Base-by-base conservation (phyloP, 352 stramenopile genomes). In the Pythium inflatum region DNA sequence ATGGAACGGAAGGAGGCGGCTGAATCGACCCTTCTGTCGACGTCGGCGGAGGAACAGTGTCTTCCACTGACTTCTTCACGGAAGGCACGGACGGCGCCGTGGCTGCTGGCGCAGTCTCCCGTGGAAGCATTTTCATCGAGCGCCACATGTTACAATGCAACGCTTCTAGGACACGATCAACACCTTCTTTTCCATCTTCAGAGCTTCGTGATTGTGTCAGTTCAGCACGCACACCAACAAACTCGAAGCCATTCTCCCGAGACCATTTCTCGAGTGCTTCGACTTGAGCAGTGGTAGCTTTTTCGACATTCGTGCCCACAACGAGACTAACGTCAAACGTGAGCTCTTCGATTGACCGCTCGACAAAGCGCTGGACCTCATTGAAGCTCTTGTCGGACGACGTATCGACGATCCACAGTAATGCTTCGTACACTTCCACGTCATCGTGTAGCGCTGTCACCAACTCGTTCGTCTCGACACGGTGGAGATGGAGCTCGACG, bases 91-190 rank as follows among this genome's bases (percentile, higher is more conserved):
- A 28, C 41, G 41, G 14, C n/a, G 18, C 8, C 20, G 41, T 25
- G 16, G 18, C 13, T 31, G 40, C 36, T 30, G 67, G 9, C 40
- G 59, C 33, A 1, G 20, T 30, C 8, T 74, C 61, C 1, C 57
- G 60, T 58, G 59, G 58, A 1, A 71, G 64, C 75, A 85, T 88
- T 57, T 85, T 78, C 82, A 94, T 93, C 2, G 87, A 91, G 16
- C 64, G 62, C 87, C 87, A 94, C 80, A 93, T 89, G 49, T 84
- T 92, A 70, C 85, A 92, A 24, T 94, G 75, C 49, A 94, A 65
- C 14, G 82, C 85, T 57, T 94, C 87, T 20, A 94, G 66, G 28
- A 93, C 81, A n/a, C 87, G 80, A 13, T 86, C 76, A 30, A 94
- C 73, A 22, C 87, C 83, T 25, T 62, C 18, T n/a, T 64, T 50